phyloP scores from a whole-genome alignment of 2,329 filamentous ascomycete species.

The Arthrobotrys entomopaga region DNA sequence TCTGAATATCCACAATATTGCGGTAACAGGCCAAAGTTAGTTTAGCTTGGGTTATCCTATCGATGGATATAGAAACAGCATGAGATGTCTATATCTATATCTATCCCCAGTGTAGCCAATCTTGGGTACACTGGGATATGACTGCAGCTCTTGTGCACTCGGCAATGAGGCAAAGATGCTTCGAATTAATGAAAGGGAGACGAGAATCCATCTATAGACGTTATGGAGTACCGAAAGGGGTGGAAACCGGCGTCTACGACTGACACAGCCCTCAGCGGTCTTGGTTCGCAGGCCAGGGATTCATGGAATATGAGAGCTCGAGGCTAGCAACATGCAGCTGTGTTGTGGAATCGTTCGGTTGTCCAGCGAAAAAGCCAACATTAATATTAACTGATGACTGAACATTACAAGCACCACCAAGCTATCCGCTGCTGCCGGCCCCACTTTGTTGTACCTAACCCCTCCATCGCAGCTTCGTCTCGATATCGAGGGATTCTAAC shows the following conservation, averaged over 20 bases:
- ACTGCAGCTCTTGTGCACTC: constrained; percentile 31
- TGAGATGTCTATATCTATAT: constrained; percentile 15
- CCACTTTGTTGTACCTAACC: neutral
- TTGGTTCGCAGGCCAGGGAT: neutral
- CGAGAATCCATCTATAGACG: constrained; percentile 13
- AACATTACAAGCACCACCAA: constrained; percentile 20
- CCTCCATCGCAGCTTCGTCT: constrained; percentile 21
- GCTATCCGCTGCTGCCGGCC: neutral
- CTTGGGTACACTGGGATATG: constrained; percentile 21
- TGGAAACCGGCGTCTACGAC: constrained; percentile 18
- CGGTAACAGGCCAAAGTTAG: neutral
- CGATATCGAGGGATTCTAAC: constrained; percentile 1
- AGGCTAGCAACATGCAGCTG: neutral
- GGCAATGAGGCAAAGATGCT: constrained; percentile 2
- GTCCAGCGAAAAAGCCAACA: neutral
- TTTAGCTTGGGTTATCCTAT: constrained; percentile 7
- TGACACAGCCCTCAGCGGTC: constrained; percentile 30
- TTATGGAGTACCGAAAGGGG: constrained; percentile 16
- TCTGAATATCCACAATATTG: neutral
- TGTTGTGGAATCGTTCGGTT: constrained; percentile 17
- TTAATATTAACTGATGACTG: constrained; percentile 41
- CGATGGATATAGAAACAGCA: constrained; percentile 46
- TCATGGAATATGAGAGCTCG: neutral
- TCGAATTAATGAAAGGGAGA: constrained; percentile 18
- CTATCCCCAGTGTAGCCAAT: constrained; percentile 19